Percentiles rank a stretch among this genome's conserved stretches.
These are phyloP conservation scores for Lentinula boryana DNA, from an alignment of 768 basidiomycete genomes.

Conservation along the genomic window DNA sequence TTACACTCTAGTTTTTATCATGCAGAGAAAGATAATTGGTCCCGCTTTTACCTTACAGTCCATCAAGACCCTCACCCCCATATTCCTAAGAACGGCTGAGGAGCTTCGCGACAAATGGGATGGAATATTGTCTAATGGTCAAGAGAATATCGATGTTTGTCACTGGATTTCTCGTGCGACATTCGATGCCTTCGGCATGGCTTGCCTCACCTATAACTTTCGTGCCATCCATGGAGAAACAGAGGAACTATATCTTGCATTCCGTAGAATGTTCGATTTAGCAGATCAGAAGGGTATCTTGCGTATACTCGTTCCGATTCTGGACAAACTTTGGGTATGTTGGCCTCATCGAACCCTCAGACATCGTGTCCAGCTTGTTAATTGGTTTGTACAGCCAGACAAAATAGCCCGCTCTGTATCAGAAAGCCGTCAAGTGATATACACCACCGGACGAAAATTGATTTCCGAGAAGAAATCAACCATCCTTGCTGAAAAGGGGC, in stretches of 20 bases:
- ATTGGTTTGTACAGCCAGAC: conserved; percentile 29
- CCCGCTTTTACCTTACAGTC: conserved; percentile 45
- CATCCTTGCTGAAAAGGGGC: conserved; percentile 27
- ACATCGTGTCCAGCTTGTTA: no score
- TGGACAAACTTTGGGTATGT: conserved; percentile 40
- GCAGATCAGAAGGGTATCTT: conserved; percentile 38
- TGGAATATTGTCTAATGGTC: conserved; percentile 16
- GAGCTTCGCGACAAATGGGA: conserved; percentile 43
- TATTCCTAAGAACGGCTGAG: conserved; percentile 47
- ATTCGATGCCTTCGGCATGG: conserved; percentile 59
- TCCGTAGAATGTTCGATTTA: conserved; percentile 43
- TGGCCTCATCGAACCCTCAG: background rate
- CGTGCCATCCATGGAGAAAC: conserved; percentile 42
- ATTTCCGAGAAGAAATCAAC: conserved; percentile 35
- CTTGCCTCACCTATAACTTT: conserved; percentile 50
- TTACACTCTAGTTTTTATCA: background rate
- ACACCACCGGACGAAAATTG: conserved; percentile 33
- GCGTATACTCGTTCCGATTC: conserved; percentile 35
- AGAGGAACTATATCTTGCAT: conserved; percentile 42
- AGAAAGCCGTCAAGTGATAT: conserved; percentile 32
- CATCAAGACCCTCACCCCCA: conserved; percentile 36
- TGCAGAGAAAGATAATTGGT: conserved; percentile 37
- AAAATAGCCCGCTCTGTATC: conserved; percentile 31
- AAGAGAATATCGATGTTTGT: conserved; percentile 38
- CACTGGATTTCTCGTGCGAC: conserved; percentile 58